phyloP scores from a whole-genome alignment of 192 early-diverging fungal genomes.

The Gigaspora rosea region DNA sequence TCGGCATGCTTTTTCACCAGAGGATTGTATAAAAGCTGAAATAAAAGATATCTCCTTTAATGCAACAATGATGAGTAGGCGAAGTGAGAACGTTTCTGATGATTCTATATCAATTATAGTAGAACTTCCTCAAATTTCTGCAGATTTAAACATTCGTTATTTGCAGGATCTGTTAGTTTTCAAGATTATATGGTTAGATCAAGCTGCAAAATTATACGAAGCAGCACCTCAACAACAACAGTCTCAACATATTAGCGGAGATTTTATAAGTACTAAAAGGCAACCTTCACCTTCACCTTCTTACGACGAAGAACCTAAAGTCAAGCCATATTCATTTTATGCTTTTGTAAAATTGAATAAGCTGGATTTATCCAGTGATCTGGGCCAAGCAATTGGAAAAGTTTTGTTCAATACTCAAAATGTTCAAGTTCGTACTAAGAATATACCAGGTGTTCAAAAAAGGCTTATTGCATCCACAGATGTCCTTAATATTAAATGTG shows the following conservation, averaged over 20 bases:
- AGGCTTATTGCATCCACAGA: conserved; percentile 45
- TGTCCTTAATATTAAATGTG: conserved; percentile 50
- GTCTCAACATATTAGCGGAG: background rate
- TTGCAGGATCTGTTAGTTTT: conserved; percentile 74
- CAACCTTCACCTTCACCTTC: conserved; percentile 10
- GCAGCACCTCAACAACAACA: background rate
- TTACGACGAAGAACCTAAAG: conserved; percentile 38
- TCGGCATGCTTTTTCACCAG: conserved; percentile 76
- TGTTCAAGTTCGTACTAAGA: conserved; percentile 43
- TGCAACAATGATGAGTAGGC: conserved; percentile 56
- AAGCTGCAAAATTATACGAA: conserved; percentile 45
- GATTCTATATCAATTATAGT: conserved; percentile 58
- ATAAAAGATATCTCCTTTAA: conserved; percentile 65
- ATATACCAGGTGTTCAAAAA: conserved; percentile 42
- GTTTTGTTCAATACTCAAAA: conserved; percentile 53
- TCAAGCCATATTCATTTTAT: conserved; percentile 51
- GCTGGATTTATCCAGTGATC: conserved; percentile 55
- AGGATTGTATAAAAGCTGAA: conserved; percentile 62
- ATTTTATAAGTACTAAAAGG: background rate
- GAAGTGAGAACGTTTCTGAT: conserved; percentile 48
- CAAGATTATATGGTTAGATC: conserved; percentile 67
- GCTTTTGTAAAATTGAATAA: conserved; percentile 46
- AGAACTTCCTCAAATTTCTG: conserved; percentile 55
- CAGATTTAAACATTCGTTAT: conserved; percentile 66
- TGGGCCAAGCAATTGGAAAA: conserved; percentile 68